A percentile compares a stretch with the other conserved stretches of the same genome.
phyloP scores from a whole-genome alignment of 257 asterid species.

The Scutellaria baicalensis region DNA sequence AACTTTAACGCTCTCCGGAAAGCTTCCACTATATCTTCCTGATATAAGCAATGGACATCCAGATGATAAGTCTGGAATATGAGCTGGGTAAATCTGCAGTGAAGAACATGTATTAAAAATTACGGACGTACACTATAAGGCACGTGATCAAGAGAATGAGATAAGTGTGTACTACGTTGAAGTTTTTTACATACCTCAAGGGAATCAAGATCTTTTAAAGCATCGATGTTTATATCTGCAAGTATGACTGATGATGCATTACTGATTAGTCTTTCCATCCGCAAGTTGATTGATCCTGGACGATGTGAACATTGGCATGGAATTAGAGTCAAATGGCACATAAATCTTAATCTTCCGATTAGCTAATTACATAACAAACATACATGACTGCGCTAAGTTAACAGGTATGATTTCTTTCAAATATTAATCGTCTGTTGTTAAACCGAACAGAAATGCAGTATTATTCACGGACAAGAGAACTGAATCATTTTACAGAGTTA shows the following conservation, averaged over 20 bases:
- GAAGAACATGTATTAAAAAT: background rate
- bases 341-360: background rate
- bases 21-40: slow-evolving; percentile 65
- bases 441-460: background rate
- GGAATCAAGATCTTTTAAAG: slow-evolving; percentile 60
- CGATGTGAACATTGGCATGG: slow-evolving; percentile 1
- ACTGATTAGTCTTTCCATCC: slow-evolving; percentile 58
- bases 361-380: background rate
- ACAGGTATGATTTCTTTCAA: too few species aligned
- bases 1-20: slow-evolving; percentile 50
- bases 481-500: background rate
- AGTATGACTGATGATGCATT: slow-evolving; percentile 58
- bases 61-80: slow-evolving; percentile 58
- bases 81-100: slow-evolving; percentile 60
- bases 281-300: slow-evolving; percentile 50
- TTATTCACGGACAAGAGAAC: background rate
- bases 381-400: background rate
- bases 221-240: slow-evolving; percentile 50
- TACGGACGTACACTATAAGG: background rate
- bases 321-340: background rate
- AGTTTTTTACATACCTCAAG: slow-evolving; percentile 50
- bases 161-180: background rate
- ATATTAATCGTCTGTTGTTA: background rate
- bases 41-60: slow-evolving; percentile 61
- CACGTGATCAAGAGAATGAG: background rate